These are phyloP conservation scores for Candida oleophila DNA, from an alignment of 805 yeast genomes.

Conservation along the genomic window DNA sequence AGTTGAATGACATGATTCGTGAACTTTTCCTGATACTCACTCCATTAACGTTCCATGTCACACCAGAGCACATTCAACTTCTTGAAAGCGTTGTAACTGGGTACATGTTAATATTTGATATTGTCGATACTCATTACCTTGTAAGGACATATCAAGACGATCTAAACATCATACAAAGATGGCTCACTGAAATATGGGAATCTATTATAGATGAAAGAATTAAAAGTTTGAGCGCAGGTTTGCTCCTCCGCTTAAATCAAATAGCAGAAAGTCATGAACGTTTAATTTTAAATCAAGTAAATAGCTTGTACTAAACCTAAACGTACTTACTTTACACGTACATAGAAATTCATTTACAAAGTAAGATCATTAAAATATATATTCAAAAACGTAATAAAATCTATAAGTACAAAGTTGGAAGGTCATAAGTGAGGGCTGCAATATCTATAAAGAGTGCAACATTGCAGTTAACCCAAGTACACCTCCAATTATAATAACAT, in stretches of 20 bases:
- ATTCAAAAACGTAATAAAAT: not conserved
- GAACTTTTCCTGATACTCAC: slow-evolving; percentile 46
- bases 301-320: slow-evolving; percentile 25
- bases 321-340: too few relatives aligned
- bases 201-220: slow-evolving; percentile 33
- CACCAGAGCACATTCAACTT: slow-evolving; percentile 29
- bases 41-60: slow-evolving; percentile 18
- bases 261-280: slow-evolving; percentile 26
- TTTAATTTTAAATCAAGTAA: slow-evolving; percentile 29
- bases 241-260: slow-evolving; percentile 27
- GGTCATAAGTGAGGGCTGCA: not conserved
- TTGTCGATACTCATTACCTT: slow-evolving; percentile 27
- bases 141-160: slow-evolving; percentile 20
- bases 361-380: not conserved
- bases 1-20: slow-evolving; percentile 54
- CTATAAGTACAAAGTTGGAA: not conserved
- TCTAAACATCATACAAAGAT: slow-evolving; percentile 19
- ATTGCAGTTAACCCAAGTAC: slow-evolving; percentile 14
- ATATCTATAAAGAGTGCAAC: slow-evolving; percentile 9
- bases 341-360: not conserved
- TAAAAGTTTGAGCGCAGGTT: slow-evolving; percentile 41
- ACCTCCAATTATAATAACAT: slow-evolving; percentile 7
- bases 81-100: slow-evolving; percentile 42
- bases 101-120: slow-evolving; percentile 31
- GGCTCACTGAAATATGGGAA: slow-evolving; percentile 34